Evolutionary conservation across 192 early-diverging fungal genomes (phyloP).

Genomic region (Pilaira anomala): DNA sequence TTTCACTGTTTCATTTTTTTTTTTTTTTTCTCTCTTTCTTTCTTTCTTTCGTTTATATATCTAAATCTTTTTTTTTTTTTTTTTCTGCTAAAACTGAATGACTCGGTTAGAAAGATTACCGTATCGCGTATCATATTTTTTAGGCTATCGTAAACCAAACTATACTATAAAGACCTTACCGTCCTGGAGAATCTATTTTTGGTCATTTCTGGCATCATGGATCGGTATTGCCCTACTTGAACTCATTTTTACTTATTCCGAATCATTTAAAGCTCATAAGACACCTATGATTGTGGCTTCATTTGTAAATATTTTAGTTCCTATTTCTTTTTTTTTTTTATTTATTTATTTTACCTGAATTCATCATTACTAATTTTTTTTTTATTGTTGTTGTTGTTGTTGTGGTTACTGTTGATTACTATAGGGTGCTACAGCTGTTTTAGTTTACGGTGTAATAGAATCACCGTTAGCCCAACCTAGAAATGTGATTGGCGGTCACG

Average conservation of each 20-base stretch:
- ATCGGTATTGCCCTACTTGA: constrained; percentile 23
- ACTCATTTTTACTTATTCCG: constrained; percentile 20
- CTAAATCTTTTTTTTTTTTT: too few species aligned
- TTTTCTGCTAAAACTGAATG: neutral
- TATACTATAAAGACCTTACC: neutral
- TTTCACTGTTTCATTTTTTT: neutral
- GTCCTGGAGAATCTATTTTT: constrained; percentile 24
- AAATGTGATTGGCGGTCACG: constrained; percentile 44
- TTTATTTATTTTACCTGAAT: neutral
- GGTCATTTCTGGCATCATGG: constrained; percentile 33
- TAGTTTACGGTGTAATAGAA: constrained; percentile 60
- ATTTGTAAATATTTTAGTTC: constrained; percentile 28
- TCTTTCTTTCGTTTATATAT: too few species aligned
- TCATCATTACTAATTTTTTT: constrained; percentile 9
- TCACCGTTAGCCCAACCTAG: constrained; percentile 60
- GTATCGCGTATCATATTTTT: constrained; percentile 9
- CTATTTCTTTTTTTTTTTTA: too few species aligned
- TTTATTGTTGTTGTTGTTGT: too few species aligned
- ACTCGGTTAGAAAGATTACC: constrained; percentile 6
- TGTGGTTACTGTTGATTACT: too few species aligned
- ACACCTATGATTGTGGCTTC: constrained; percentile 28
- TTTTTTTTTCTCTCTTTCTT: too few species aligned
- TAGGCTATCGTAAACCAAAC: constrained; percentile 20
- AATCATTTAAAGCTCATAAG: constrained; percentile 13
- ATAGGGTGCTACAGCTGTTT: constrained; percentile 59